These are phyloP conservation scores for Cyberlindnera mycetangii DNA, from an alignment of 805 yeast genomes.

Conservation along the genomic window DNA sequence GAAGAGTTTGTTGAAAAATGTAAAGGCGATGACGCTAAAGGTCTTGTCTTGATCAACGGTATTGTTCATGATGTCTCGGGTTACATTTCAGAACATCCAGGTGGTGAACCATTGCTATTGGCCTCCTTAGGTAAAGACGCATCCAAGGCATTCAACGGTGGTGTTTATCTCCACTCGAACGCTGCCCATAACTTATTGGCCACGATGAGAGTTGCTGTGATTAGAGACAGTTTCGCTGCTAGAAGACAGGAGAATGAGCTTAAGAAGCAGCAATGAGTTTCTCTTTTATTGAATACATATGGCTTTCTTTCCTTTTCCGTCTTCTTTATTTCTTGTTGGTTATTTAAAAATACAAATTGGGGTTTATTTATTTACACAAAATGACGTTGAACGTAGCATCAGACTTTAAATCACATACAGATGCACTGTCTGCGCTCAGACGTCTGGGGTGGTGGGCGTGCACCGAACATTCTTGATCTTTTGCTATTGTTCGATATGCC, in stretches of 20 bases:
- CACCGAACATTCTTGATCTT: too few relatives aligned
- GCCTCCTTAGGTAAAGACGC: slow-evolving; percentile 81
- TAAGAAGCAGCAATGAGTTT: slow-evolving; percentile 16
- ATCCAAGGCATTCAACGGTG: slow-evolving; percentile 83
- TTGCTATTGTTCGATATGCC: too few relatives aligned
- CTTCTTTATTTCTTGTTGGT: slow-evolving; percentile 1
- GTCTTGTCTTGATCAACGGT: slow-evolving; percentile 70
- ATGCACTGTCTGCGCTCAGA: too few relatives aligned
- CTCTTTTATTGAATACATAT: neutral
- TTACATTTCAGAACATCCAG: slow-evolving; percentile 77
- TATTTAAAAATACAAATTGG: slow-evolving; percentile 4
- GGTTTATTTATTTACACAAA: slow-evolving; percentile 6
- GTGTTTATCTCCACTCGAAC: slow-evolving; percentile 80
- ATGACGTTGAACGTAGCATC: too few relatives aligned
- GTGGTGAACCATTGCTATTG: slow-evolving; percentile 71
- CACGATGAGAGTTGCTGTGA: slow-evolving; percentile 80
- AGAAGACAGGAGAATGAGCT: slow-evolving; percentile 24
- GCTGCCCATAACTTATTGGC: slow-evolving; percentile 85
- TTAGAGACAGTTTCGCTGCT: slow-evolving; percentile 58
- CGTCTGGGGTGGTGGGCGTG: too few relatives aligned
- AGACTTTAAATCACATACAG: too few relatives aligned
- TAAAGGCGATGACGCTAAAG: slow-evolving; percentile 41
- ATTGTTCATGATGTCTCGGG: slow-evolving; percentile 73
- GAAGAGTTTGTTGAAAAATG: slow-evolving; percentile 45
- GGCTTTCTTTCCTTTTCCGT: neutral